Conservation (phyloP, 2,329 filamentous ascomycete species). For the Aspergillus thermomutatus region DNA sequence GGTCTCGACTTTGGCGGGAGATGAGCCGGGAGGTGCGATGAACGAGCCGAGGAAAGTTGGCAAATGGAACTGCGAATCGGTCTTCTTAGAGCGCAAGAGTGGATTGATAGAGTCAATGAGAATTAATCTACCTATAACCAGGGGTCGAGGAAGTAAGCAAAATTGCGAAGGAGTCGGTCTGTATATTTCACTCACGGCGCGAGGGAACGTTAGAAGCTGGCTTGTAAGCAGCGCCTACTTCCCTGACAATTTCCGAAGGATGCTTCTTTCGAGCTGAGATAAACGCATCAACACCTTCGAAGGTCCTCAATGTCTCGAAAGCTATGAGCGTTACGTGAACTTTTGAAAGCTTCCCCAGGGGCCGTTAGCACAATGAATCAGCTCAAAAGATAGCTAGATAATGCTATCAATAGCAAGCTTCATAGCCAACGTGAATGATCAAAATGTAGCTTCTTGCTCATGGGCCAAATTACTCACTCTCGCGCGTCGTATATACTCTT, state of each 20-base stretch:
- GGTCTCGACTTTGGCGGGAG: slow-evolving; percentile 41
- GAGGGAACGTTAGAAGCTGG: slow-evolving; percentile 14
- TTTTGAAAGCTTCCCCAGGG: slow-evolving; percentile 46
- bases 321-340: slow-evolving; percentile 72
- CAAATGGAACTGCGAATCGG: slow-evolving; percentile 55
- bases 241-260: slow-evolving; percentile 55
- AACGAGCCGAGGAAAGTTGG: slow-evolving; percentile 68
- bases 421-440: not conserved
- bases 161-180: not conserved
- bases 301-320: slow-evolving; percentile 68
- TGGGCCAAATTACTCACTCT: slow-evolving; percentile 51
- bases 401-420: not conserved
- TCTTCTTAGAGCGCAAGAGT: slow-evolving; percentile 43
- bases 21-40: slow-evolving; percentile 52
- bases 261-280: slow-evolving; percentile 62
- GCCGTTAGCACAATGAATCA: slow-evolving; percentile 8
- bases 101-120: slow-evolving; percentile 77
- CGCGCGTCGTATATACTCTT: slow-evolving; percentile 72
- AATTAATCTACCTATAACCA: slow-evolving; percentile 62
- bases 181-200: slow-evolving; percentile 24
- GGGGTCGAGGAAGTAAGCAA: slow-evolving; percentile 1
- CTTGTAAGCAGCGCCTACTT: slow-evolving; percentile 50
- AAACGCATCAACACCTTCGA: slow-evolving; percentile 64
- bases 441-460: not conserved
- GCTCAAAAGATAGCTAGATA: not conserved